Conservation (phyloP, 306 rosid genomes). For the Ammopiptanthus mongolicus region DNA sequence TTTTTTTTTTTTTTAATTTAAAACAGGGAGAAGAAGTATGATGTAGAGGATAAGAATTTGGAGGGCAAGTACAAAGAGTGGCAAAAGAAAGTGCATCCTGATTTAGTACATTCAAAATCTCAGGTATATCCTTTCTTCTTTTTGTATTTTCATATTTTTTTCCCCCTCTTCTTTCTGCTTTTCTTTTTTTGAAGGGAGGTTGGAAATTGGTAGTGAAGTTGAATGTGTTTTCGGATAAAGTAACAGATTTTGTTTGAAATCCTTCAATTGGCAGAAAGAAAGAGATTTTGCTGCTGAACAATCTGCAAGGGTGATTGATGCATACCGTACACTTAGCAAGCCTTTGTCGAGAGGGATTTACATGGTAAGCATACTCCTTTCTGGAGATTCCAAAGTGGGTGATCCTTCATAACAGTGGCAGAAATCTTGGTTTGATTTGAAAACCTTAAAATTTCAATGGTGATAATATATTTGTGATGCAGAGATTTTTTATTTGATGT, state of each 20-base stretch:
- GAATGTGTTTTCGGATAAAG: neutral
- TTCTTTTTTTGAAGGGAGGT: neutral
- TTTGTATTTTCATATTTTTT: neutral
- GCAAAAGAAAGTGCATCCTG: slow-evolving; percentile 98
- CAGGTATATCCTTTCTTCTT: slow-evolving; percentile 42
- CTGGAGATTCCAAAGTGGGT: neutral
- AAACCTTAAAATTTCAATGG: slow-evolving; percentile 14
- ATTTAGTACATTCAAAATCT: slow-evolving; percentile 92
- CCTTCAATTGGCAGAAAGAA: slow-evolving; percentile 55
- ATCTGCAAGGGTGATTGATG: slow-evolving; percentile 90
- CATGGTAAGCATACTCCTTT: slow-evolving; percentile 47
- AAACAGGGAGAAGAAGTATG: slow-evolving; percentile 73
- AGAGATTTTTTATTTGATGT: neutral
- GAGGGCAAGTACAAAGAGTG: slow-evolving; percentile 81
- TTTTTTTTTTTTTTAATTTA: neutral
- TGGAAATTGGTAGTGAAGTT: neutral
- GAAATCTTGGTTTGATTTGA: neutral
- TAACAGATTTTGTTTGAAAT: neutral
- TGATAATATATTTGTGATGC: neutral
- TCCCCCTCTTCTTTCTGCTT: neutral
- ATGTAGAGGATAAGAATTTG: slow-evolving; percentile 51
- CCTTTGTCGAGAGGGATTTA: slow-evolving; percentile 83
- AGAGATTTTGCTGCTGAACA: slow-evolving; percentile 88
- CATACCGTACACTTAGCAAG: slow-evolving; percentile 66
- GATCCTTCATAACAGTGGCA: neutral